Conservation (phyloP, 768 basidiomycete genomes). For the Rhizopogon vesiculosus region DNA sequence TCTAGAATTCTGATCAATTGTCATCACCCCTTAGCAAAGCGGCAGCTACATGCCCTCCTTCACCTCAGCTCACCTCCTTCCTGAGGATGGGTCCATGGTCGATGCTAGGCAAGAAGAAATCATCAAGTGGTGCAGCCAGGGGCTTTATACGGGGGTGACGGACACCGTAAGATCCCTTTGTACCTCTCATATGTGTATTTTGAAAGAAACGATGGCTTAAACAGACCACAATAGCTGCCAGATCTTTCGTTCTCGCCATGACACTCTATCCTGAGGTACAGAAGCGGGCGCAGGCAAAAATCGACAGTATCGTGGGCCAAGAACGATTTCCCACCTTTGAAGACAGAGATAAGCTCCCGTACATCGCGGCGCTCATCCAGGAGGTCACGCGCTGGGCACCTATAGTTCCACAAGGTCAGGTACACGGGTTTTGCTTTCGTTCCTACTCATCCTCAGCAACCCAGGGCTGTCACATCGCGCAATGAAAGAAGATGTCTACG, state of each 20-base stretch:
- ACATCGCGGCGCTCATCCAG: conserved; percentile 21
- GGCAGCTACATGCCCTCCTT: not conserved
- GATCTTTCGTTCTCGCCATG: conserved; percentile 22
- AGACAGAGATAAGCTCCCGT: conserved; percentile 20
- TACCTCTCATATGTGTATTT: not conserved
- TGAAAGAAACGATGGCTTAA: not conserved
- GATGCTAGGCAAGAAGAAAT: conserved; percentile 6
- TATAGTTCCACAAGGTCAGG: conserved; percentile 1
- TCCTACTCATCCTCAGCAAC: not conserved
- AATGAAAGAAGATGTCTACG: conserved; percentile 11
- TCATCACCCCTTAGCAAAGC: not conserved
- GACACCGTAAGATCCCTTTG: conserved; percentile 29
- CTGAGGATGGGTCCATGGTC: not conserved
- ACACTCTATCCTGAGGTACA: conserved; percentile 21
- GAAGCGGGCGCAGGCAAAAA: conserved; percentile 21
- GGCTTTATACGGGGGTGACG: conserved; percentile 14
- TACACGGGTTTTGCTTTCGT: not conserved
- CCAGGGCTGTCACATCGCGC: conserved; percentile 1
- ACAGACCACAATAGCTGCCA: not conserved
- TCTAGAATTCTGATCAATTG: not conserved
- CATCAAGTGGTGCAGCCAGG: conserved; percentile 12
- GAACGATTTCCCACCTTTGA: conserved; percentile 17
- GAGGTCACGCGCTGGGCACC: conserved; percentile 20
- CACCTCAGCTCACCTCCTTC: not conserved
- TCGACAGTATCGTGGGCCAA: conserved; percentile 21